Base-by-base conservation (phyloP, 1,284 basidiomycete genomes). In the Sutorius eximius region DNA sequence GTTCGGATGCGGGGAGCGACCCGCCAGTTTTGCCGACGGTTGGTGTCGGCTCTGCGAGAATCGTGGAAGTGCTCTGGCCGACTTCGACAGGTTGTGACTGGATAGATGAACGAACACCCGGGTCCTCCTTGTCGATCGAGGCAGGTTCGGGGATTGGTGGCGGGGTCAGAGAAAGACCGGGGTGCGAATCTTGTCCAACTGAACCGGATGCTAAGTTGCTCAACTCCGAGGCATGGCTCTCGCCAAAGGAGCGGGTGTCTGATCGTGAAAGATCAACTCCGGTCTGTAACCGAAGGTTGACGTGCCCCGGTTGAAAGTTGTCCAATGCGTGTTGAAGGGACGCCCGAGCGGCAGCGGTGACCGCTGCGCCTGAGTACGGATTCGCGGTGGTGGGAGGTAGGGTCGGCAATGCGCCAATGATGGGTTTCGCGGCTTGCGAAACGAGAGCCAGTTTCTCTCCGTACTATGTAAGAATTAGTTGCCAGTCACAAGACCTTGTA, bases 231-330 rank as follows among this genome's bases (percentile, higher is more conserved):
- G 86, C 87, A 64, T 92, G 89, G 40, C 84, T 91, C 69, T 86
- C 86, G 10, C 89, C 89, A 63, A 92, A 92, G 68, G 86, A 89
- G 51, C 81, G 81, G 0, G 87, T 89, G 62, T 92, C 86, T 3
- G 84, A 87, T 58, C 85, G 76, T 51, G 77, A 77, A 37, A 89
- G 75, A 62, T 86, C 83, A n/a, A 76, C 71, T 7, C 75, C 75
- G 27, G 73, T 63, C 9, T 77, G 78, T 24, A 77, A 66, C 30
- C 75, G 72, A 16, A 89, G 75, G 29, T 76, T 77, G 59, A 81
- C 78, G 54, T 82, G 77, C 0, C 89, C 89, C 3, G 82, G 81
- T 64, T 80, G 82, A 72, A 88, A 91, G 59, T 84, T 80, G 67
- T 92, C 89, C 33, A 92, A 73, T 0, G 88, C 85, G 33, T 82